phyloP scores from a whole-genome alignment of 345 rosid genomes.

The Populus euphratica region DNA sequence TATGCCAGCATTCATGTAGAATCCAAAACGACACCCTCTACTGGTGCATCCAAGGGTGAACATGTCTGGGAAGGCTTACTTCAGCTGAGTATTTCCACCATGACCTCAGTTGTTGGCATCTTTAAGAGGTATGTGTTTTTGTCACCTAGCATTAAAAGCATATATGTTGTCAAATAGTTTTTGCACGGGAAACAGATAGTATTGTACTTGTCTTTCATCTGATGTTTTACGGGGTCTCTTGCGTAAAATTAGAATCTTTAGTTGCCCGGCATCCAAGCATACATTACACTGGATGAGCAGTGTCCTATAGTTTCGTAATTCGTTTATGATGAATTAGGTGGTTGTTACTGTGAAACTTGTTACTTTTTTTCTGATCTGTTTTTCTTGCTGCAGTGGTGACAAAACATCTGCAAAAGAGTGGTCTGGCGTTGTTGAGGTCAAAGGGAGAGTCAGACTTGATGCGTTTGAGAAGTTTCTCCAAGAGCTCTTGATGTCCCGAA shows the following conservation, averaged over 20 bases:
- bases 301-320: background rate
- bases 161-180: background rate
- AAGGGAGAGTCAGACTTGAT: conserved; percentile 88
- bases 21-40: conserved; percentile 18
- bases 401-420: conserved; percentile 58
- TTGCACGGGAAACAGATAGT: background rate
- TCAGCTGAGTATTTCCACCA: conserved; percentile 52
- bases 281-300: background rate
- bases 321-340: background rate
- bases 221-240: background rate
- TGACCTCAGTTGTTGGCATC: conserved; percentile 50
- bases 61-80: conserved; percentile 75
- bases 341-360: background rate
- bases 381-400: conserved; percentile 66
- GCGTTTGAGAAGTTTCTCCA: conserved; percentile 95
- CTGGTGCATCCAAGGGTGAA: conserved; percentile 38
- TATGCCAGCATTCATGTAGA: conserved; percentile 21
- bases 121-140: conserved; percentile 61
- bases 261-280: background rate
- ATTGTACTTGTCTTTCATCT: background rate
- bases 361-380: background rate
- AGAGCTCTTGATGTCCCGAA: conserved; percentile 87
- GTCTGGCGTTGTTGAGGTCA: conserved; percentile 68
- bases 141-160: background rate
- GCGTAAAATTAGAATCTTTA: background rate